Conservation (phyloP, 495 filamentous ascomycete genomes). For the Ramalina intermedia region DNA sequence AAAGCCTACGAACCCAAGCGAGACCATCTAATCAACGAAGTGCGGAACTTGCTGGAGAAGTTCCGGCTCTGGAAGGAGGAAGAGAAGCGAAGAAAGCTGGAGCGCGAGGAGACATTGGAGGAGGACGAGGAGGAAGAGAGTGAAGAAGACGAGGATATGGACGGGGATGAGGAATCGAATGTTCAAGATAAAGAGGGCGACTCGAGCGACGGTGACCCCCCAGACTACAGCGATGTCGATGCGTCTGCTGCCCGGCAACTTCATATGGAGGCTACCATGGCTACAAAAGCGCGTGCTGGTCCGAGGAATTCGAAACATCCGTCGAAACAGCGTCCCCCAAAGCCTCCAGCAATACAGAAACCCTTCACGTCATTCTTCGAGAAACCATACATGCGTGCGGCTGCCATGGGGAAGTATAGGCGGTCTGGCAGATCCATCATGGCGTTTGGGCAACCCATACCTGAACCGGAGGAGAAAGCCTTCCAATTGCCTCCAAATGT, state of each 20-base stretch:
- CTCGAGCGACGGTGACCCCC: conserved; percentile 35
- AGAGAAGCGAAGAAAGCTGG: conserved; percentile 64
- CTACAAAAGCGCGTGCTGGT: conserved; percentile 11
- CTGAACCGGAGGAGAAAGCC: conserved; percentile 51
- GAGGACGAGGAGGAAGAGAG: conserved; percentile 20
- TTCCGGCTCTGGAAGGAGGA: conserved; percentile 79
- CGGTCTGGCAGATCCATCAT: conserved; percentile 35
- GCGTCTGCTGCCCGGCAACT: conserved; percentile 58
- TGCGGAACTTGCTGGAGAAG: conserved; percentile 67
- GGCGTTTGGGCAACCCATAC: conserved; percentile 74
- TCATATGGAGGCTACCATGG: conserved; percentile 49
- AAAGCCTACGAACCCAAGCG: conserved; percentile 79
- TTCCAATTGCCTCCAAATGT: conserved; percentile 64
- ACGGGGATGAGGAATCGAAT: conserved; percentile 17
- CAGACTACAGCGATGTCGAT: conserved; percentile 57
- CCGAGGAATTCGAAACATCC: conserved; percentile 4
- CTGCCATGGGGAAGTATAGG: conserved; percentile 49
- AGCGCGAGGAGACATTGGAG: conserved; percentile 44
- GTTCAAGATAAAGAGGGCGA: conserved; percentile 17
- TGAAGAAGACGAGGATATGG: conserved; percentile 35
- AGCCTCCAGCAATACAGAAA: conserved; percentile 19
- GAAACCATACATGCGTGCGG: conserved; percentile 60
- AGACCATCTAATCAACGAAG: conserved; percentile 66
- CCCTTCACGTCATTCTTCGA: conserved; percentile 78
- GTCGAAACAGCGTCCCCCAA: conserved; percentile 6